phyloP scores from a whole-genome alignment of 352 stramenopile genomes.

The Pythium plurisporium region DNA sequence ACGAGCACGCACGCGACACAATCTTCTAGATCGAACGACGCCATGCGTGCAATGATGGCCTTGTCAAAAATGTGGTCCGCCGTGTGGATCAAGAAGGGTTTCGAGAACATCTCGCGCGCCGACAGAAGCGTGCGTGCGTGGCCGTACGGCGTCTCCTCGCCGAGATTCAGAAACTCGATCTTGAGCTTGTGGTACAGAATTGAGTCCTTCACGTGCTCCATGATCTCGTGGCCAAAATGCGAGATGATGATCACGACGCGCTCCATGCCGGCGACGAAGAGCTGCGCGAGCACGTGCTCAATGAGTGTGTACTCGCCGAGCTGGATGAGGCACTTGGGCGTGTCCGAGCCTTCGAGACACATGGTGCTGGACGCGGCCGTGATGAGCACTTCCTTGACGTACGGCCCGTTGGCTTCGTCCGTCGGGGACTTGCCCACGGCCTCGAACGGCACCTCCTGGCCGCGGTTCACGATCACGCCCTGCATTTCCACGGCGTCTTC shows the following conservation, averaged over 20 bases:
- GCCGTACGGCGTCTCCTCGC: constrained; percentile 67
- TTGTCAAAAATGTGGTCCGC: constrained; percentile 84
- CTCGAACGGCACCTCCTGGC: constrained; percentile 76
- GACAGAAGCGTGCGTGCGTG: constrained; percentile 72
- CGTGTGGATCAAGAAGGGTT: constrained; percentile 85
- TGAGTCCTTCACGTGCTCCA: constrained; percentile 72
- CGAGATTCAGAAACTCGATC: constrained; percentile 84
- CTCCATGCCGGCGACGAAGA: constrained; percentile 80
- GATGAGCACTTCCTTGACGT: constrained; percentile 72
- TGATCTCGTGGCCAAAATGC: constrained; percentile 76
- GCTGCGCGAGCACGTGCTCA: constrained; percentile 74
- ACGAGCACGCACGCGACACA: constrained; percentile 74
- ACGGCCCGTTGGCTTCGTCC: constrained; percentile 11
- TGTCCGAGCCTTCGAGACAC: constrained; percentile 73
- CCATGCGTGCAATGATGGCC: constrained; percentile 59
- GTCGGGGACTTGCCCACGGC: constrained; percentile 50
- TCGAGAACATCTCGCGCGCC: constrained; percentile 69
- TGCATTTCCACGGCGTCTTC: constrained; percentile 79
- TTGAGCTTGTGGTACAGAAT: constrained; percentile 70
- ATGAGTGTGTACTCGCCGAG: constrained; percentile 77
- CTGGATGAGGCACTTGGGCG: constrained; percentile 72
- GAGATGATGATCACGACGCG: constrained; percentile 83
- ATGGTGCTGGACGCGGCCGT: constrained; percentile 76
- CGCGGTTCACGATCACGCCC: constrained; percentile 70
- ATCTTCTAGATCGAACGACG: constrained; percentile 65